Base-by-base conservation (phyloP, 768 basidiomycete genomes). In the Calvatia gigantea region DNA sequence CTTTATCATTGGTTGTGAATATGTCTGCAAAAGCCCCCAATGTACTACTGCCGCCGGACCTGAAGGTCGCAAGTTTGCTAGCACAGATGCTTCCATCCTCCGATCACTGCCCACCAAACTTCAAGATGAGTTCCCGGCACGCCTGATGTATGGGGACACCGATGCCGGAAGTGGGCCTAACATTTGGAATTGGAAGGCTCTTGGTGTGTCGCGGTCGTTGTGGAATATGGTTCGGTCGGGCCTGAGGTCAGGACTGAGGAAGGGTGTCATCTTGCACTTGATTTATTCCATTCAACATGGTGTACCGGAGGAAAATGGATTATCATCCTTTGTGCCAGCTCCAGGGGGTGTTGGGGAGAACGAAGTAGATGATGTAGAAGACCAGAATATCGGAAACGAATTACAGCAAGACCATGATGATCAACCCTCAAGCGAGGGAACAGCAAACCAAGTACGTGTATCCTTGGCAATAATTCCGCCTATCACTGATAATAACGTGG, bases 1-100 rank as follows among this genome's bases (percentile, higher is more conserved):
- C 70, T 91, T 87, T 65, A 79, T 92, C 67, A 89, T 92, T 32
- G 90, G 87, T n/a, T 89, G 89, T 64, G 86, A 89, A 65, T 92
- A 92, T 57, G 74, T 76, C 4, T 92, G 90, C 65, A 77, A 76
- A 47, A 83, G 76, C 27, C 38, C 69, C 1, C 39, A 70, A 19
- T 90, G 87, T 64, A 57, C 73, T 25, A 65, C 75, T 27, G 66
- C 73, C 29, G 64, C 72, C 25, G 64, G 71, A 6, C 56, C 75
- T 2, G 85, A 86, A 29, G 84, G 84, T 3, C 80, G 87, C 28
- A 82, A 74, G 59, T 90, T 83, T 60, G 84, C 87, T 0, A 86
- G 84, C 64, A 89, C 86, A 0, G 89, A 91, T 61, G 74, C 80
- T 2, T 82, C 84, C 11, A 85, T 91, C 64, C 75, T 89, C 59